Base-by-base conservation (phyloP, 257 asterid genomes). In the Anisodus acutangulus region DNA sequence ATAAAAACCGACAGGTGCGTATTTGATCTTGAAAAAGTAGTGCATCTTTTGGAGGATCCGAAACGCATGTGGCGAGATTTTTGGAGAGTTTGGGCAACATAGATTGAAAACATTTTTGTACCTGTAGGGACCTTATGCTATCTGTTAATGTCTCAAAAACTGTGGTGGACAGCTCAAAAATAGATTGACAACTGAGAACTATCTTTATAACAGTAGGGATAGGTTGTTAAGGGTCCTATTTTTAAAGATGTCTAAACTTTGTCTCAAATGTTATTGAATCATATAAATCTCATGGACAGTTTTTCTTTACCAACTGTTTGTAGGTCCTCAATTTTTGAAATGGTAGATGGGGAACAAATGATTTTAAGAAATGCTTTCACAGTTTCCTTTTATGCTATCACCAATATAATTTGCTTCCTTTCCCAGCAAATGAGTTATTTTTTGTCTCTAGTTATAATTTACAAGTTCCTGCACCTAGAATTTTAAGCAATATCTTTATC, bases 121-220 rank as follows among this genome's bases (percentile, higher is more conserved):
- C 81, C 43, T 19, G 74, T 60, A 59, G 83, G 84, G 84, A 19
- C 82, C 39, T 81, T 8, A 6, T 59, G 59, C 7, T 81, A 66
- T 81, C 74, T 60, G 62, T 51, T 51, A 76, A 51, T 51, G 81
- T 53, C 81, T 81, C 76, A 81, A 43, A 80, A 49, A 81, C 70
- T 62, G 84, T 81, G 84, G 22, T 81, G 41, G 76, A 43, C 84
- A 81, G 84, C 84, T 81, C 68, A 81, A 81, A 54, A 62, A 22
- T 81, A 81, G 74, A 19, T 62, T 62, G 84, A 62, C 84, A 41
- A 62, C 41, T 62, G 74, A 81, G 76, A 59, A 47, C 59, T 47
- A 59, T 60, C 72, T 80, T 41, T 59, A 80, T 45, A 81, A 15
- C 55, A 59, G 60, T 58, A 19, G 83, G 71, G 70, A 59, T 58